These are phyloP conservation scores for Austroboletus niveus DNA, from an alignment of 1,284 basidiomycete genomes.

Conservation along the genomic window DNA sequence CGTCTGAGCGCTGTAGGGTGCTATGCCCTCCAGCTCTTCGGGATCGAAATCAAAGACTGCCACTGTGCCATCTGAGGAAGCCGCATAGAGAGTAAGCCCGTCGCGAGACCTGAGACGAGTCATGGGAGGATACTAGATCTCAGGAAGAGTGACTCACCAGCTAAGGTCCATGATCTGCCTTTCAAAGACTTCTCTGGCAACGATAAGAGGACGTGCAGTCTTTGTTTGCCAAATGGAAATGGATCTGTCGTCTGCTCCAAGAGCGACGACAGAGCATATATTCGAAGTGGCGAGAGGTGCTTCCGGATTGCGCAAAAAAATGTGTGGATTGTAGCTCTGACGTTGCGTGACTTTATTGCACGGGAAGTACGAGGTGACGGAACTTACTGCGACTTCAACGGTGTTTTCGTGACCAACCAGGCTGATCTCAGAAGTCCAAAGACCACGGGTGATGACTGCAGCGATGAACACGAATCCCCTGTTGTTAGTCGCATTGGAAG, in stretches of 20 bases:
- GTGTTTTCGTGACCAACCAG: conserved; percentile 98
- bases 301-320: conserved; percentile 79
- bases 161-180: conserved; percentile 93
- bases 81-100: conserved; percentile 89
- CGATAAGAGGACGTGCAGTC: conserved; percentile 84
- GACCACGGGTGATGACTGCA: conserved; percentile 85
- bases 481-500: conserved; percentile 96
- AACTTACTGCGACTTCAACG: conserved; percentile 42
- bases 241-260: conserved; percentile 87
- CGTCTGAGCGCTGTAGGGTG: conserved; percentile 70
- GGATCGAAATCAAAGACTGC: conserved; percentile 83
- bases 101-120: conserved; percentile 75
- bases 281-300: conserved; percentile 69
- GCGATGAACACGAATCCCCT: conserved; percentile 96
- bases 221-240: conserved; percentile 95
- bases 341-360: conserved; percentile 12
- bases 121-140: conserved; percentile 3
- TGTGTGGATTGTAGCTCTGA: conserved; percentile 88
- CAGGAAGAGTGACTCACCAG: conserved; percentile 59
- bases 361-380: conserved; percentile 14
- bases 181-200: conserved; percentile 92
- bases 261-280: conserved; percentile 82
- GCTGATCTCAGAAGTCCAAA: conserved; percentile 88
- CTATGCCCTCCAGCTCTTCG: conserved; percentile 82
- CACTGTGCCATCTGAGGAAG: conserved; percentile 93